A percentile compares a stretch with the other conserved stretches of the same genome.
These are phyloP conservation scores for Trichocladium antarcticum DNA, from an alignment of 495 filamentous ascomycete genomes.

Conservation along the genomic window DNA sequence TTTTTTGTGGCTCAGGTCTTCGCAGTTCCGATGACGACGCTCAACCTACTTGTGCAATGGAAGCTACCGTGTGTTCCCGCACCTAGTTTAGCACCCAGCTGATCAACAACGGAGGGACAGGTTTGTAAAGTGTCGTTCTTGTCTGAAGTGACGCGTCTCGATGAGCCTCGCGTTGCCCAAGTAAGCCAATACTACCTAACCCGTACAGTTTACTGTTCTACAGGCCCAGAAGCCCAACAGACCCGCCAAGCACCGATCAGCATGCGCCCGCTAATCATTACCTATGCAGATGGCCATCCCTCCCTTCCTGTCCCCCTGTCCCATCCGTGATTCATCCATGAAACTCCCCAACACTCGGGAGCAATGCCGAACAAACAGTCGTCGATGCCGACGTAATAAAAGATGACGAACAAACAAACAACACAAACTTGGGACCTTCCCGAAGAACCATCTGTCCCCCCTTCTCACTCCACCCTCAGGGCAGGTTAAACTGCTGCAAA, in stretches of 20 bases:
- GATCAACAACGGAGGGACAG: too few relatives aligned
- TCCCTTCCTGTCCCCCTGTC: background rate
- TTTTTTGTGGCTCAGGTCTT: background rate
- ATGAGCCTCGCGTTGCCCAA: background rate
- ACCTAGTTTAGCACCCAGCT: background rate
- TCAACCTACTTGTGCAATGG: background rate
- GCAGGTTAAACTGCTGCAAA: slow-evolving; percentile 13
- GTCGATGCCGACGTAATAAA: background rate
- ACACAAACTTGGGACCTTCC: background rate
- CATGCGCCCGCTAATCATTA: slow-evolving; percentile 5
- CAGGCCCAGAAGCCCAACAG: background rate
- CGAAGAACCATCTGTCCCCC: background rate
- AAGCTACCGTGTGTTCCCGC: too few relatives aligned
- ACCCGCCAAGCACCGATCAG: background rate
- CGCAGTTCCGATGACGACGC: background rate
- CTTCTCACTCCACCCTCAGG: slow-evolving; percentile 4
- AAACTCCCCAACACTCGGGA: slow-evolving; percentile 4
- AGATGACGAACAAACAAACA: background rate
- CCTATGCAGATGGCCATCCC: background rate
- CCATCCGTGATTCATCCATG: background rate
- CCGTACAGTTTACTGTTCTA: slow-evolving; percentile 16
- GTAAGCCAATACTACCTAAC: slow-evolving; percentile 1
- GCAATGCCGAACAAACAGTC: background rate
- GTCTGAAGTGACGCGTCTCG: slow-evolving; percentile 10
- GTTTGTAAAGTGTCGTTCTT: background rate